These are phyloP conservation scores for Aphanomyces cochlioides DNA, from an alignment of 352 stramenopile species.

Conservation along the genomic window DNA sequence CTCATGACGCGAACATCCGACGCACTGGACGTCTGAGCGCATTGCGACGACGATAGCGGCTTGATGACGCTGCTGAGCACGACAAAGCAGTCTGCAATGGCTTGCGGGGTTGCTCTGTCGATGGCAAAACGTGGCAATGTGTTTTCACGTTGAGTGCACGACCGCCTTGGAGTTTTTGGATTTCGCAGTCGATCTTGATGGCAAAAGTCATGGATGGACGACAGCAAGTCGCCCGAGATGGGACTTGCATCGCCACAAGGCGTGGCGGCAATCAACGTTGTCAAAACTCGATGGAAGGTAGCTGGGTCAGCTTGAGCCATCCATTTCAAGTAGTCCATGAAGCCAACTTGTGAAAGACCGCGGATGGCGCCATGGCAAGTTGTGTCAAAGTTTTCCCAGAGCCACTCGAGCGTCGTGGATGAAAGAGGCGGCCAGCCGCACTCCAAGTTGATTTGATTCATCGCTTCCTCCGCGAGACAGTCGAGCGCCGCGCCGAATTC, in stretches of 20 bases:
- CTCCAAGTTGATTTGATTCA: slow-evolving; percentile 48
- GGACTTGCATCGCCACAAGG: too few relatives aligned
- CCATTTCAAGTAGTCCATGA: slow-evolving; percentile 69
- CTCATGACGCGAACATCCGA: slow-evolving; percentile 52
- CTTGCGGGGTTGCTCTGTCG: slow-evolving; percentile 29
- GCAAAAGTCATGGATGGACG: neutral
- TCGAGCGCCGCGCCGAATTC: slow-evolving; percentile 42
- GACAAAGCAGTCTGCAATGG: slow-evolving; percentile 54
- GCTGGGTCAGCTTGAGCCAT: slow-evolving; percentile 43
- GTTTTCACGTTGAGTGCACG: slow-evolving; percentile 27
- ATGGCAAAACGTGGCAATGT: slow-evolving; percentile 17
- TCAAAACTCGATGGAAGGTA: neutral
- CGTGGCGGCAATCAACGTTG: too few relatives aligned
- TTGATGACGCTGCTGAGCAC: slow-evolving; percentile 52
- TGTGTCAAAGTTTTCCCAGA: slow-evolving; percentile 52
- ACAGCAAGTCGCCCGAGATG: neutral
- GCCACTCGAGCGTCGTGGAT: slow-evolving; percentile 40
- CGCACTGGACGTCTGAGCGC: slow-evolving; percentile 41
- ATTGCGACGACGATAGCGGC: slow-evolving; percentile 33
- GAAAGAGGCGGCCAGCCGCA: slow-evolving; percentile 40
- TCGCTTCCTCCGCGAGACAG: slow-evolving; percentile 33
- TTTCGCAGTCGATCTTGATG: neutral
- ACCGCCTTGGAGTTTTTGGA: neutral
- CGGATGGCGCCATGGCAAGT: slow-evolving; percentile 16
- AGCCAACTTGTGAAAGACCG: slow-evolving; percentile 48